Evolutionary conservation across 177 flowering plant genomes (phyloP).

Genomic region (Vitis hybrid): DNA sequence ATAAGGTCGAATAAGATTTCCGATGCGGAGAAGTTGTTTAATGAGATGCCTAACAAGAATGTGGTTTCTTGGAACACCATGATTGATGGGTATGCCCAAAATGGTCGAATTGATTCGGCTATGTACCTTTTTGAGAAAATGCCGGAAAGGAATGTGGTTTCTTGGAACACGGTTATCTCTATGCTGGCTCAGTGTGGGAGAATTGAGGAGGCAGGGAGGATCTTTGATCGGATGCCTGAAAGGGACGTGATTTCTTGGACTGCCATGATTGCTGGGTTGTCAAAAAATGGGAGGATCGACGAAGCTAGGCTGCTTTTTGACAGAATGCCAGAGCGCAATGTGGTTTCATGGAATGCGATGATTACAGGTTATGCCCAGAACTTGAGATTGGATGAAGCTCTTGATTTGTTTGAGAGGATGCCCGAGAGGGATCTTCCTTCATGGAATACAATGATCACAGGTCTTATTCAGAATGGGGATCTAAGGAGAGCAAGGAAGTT

Average conservation of each 20-base stretch:
- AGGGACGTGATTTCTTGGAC: constrained; percentile 42
- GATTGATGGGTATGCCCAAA: constrained; percentile 34
- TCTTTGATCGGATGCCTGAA: constrained; percentile 29
- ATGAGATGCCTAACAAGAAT: constrained; percentile 34
- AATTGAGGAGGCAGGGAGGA: constrained; percentile 25
- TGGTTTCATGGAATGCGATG: constrained; percentile 44
- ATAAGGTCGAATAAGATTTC: constrained; percentile 12
- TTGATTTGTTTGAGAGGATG: constrained; percentile 31
- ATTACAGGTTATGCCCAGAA: constrained; percentile 34
- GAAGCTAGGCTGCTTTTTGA: constrained; percentile 37
- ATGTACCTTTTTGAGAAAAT: constrained; percentile 27
- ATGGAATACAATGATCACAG: constrained; percentile 39
- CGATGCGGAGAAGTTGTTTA: constrained; percentile 33
- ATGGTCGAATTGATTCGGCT: constrained; percentile 24
- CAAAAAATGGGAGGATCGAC: constrained; percentile 28
- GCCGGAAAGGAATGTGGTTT: constrained; percentile 35
- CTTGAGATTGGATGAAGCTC: constrained; percentile 29
- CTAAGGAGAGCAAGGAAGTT: constrained; percentile 22
- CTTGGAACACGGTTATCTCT: constrained; percentile 35
- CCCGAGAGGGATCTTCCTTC: constrained; percentile 29
- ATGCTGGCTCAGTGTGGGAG: constrained; percentile 33
- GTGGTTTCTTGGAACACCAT: constrained; percentile 38
- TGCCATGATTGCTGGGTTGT: constrained; percentile 31
- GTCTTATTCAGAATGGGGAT: constrained; percentile 30
- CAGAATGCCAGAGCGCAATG: constrained; percentile 32